Evolutionary conservation across 108 stramenopile genomes (phyloP), one percentile per base, ranked within the genome.

Genomic region (Phaeodactylum tricornutum): DNA sequence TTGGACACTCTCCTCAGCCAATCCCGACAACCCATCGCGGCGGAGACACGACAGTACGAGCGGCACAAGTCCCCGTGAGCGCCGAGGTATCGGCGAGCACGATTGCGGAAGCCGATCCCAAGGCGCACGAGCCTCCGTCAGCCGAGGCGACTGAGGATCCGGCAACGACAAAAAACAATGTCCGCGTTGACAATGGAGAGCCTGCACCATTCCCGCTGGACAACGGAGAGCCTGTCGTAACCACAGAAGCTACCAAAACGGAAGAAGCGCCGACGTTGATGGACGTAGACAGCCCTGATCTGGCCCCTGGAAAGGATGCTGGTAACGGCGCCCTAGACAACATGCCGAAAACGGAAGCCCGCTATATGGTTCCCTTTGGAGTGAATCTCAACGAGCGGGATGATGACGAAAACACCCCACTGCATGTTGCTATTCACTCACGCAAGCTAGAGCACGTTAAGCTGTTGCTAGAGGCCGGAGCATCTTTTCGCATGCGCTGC

Each of bases 341-440:
- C 6, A 11, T 41, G 5, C 39, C 39, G 5, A 15, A 20, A 14
- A 41, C 16, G 21, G 39, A 9, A 41, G 21, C 14, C 21, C 39
- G 39, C 5, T 41, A 41, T n/a, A 20, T 5, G 21, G 16, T 41
- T 6, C 39, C 39, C 16, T 15, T 4, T 9, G 39, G 39, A 9
- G 17, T 52, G 1, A 75, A 92, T 49, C 48, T 92, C 7, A 85
- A 92, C 52, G 84, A 84, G 43, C 68, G 87, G 4, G 92, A 93
- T 33, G 74, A 62, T 32, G 87, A 88, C 57, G 92, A 86, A 55
- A 93, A 88, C 58, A 93, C 92, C 9, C 79, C 92, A 1, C 62
- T 93, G 12, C 92, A 93, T 55, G 57, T 93, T 27, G 92, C 92
- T 12, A 81, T 93, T 39, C 86, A 76, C 43, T 57, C 72, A 21